A percentile compares a stretch with the other conserved stretches of the same genome.
Conservation (phyloP, 768 basidiomycete genomes). For the Panellus pusillus region DNA sequence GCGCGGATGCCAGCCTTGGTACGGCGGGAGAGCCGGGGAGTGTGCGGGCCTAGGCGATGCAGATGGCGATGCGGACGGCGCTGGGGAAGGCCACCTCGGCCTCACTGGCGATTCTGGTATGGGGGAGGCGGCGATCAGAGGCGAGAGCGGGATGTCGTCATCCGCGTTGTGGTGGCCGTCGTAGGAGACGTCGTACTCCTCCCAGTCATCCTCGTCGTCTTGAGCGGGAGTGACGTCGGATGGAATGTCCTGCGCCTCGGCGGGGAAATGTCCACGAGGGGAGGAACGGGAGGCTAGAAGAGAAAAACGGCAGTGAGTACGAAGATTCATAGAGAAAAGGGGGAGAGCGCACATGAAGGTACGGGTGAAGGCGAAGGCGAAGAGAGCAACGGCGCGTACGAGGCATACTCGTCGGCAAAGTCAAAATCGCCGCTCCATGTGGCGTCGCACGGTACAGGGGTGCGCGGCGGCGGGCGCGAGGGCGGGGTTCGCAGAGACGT, state of each 20-base stretch:
- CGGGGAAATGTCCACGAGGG: conserved; percentile 3
- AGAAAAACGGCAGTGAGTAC: not conserved
- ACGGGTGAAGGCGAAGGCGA: not conserved
- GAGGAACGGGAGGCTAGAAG: conserved; percentile 14
- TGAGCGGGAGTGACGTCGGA: not conserved
- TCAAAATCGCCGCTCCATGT: conserved; percentile 3
- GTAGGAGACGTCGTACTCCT: not conserved
- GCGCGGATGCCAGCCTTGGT: conserved; percentile 6
- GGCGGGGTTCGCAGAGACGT: not conserved
- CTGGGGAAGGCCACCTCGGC: not conserved
- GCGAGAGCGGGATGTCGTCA: conserved; percentile 13
- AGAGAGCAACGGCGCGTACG: not conserved
- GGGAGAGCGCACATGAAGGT: not conserved
- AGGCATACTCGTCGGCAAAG: not conserved
- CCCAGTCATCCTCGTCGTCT: conserved; percentile 1
- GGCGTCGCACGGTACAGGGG: conserved; percentile 14
- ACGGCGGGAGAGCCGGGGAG: not conserved
- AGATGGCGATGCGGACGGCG: not conserved
- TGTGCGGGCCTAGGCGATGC: not conserved
- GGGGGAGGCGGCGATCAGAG: not conserved
- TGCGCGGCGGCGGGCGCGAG: conserved; percentile 13
- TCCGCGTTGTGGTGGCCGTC: not conserved
- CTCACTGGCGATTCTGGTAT: not conserved
- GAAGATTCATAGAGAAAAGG: not conserved
- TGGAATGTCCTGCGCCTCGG: conserved; percentile 4